Conservation (phyloP, 805 yeast species). For the Lachancea sp. region DNA sequence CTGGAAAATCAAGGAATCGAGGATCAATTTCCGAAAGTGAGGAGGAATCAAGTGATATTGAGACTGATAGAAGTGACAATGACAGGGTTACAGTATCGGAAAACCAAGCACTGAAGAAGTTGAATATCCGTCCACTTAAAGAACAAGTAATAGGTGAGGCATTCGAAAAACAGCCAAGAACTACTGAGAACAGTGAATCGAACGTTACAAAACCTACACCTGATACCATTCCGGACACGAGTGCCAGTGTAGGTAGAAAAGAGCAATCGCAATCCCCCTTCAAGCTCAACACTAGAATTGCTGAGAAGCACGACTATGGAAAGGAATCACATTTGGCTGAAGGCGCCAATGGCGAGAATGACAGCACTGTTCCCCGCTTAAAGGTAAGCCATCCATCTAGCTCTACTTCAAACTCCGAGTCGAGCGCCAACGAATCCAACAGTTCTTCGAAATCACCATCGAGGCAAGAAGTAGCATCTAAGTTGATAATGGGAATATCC, state of each 20-base stretch:
- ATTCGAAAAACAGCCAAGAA: neutral
- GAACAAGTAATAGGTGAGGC: slow-evolving; percentile 11
- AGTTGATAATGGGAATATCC: slow-evolving; percentile 1
- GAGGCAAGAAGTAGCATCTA: neutral
- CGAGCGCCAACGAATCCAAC: neutral
- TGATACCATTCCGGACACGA: neutral
- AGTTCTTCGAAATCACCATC: neutral
- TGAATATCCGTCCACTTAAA: slow-evolving; percentile 22
- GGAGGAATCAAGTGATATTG: slow-evolving; percentile 15
- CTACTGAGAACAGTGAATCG: neutral
- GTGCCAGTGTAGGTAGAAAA: neutral
- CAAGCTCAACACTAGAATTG: too few relatives aligned
- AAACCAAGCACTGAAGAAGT: slow-evolving; percentile 14
- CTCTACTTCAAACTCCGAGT: neutral
- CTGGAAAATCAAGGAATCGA: slow-evolving; percentile 12
- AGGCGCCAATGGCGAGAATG: too few relatives aligned
- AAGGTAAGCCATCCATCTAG: too few relatives aligned
- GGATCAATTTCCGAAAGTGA: slow-evolving; percentile 6
- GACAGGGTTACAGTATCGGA: slow-evolving; percentile 14
- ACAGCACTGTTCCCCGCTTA: too few relatives aligned
- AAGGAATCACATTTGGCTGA: too few relatives aligned
- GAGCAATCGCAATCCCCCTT: too few relatives aligned
- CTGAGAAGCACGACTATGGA: too few relatives aligned
- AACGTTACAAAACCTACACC: neutral
- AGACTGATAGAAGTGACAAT: slow-evolving; percentile 16